Evolutionary conservation across 441 rosid genomes (phyloP).

Genomic region (Pelargonium myrrhifolium): DNA sequence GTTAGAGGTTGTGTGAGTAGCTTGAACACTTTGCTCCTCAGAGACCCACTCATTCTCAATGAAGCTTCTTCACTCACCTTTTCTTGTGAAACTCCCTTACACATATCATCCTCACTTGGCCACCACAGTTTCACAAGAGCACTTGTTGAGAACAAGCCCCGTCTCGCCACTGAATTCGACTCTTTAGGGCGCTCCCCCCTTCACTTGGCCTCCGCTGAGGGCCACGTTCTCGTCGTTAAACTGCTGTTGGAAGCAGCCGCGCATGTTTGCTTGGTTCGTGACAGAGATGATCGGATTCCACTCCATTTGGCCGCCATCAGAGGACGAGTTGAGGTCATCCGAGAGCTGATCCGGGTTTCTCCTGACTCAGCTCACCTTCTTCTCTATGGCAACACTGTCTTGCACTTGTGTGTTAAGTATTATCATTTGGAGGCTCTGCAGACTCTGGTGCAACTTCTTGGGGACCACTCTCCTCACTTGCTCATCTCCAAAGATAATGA

Average conservation of each 20-base stretch:
- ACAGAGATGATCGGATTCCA: background rate
- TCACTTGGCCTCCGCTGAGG: constrained; percentile 1
- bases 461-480: background rate
- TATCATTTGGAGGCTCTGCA: background rate
- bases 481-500: background rate
- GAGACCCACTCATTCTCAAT: constrained; percentile 3
- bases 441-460: background rate
- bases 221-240: background rate
- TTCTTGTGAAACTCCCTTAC: background rate
- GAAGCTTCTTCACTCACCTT: constrained; percentile 5
- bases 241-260: background rate
- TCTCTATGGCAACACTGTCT: background rate
- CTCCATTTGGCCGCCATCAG: constrained; percentile 6
- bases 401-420: constrained; percentile 5
- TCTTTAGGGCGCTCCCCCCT: background rate
- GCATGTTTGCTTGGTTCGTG: background rate
- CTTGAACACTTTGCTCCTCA: background rate
- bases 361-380: background rate
- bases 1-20: background rate
- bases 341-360: background rate
- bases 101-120: constrained; percentile 3
- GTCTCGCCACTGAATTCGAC: background rate
- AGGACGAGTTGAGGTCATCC: background rate
- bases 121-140: background rate
- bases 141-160: background rate